Evolutionary conservation across 2,329 filamentous ascomycete species (phyloP).

Genomic region (Cladobotryum protrusum): DNA sequence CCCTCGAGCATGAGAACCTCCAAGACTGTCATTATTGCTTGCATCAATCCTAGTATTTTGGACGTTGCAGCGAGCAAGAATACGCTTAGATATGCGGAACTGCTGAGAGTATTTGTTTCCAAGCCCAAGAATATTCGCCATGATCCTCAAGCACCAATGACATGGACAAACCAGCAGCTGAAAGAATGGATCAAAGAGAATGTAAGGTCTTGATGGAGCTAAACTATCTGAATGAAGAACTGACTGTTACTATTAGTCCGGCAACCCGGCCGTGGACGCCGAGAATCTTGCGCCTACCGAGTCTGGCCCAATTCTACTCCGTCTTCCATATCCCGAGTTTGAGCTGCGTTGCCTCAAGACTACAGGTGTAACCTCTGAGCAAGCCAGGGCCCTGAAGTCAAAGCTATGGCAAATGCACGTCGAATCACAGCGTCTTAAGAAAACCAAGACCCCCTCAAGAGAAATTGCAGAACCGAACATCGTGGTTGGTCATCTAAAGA

Average conservation of each 20-base stretch:
- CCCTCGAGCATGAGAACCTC: conserved; percentile 31
- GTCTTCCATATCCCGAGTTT: conserved; percentile 34
- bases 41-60: conserved; percentile 40
- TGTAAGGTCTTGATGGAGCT: conserved; percentile 27
- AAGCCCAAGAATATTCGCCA: conserved; percentile 17
- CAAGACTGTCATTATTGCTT: conserved; percentile 41
- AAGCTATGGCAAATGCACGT: conserved; percentile 39
- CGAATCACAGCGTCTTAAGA: conserved; percentile 25
- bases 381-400: conserved; percentile 34
- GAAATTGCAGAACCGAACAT: conserved; percentile 3
- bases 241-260: conserved; percentile 27
- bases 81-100: conserved; percentile 43
- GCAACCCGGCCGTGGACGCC: conserved; percentile 28
- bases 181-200: conserved; percentile 35
- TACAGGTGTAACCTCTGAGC: conserved; percentile 27
- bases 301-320: conserved; percentile 35
- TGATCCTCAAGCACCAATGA: conserved; percentile 25
- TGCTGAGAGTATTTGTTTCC: conserved; percentile 35
- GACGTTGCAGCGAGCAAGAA: conserved; percentile 42
- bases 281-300: conserved; percentile 33
- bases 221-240: not conserved
- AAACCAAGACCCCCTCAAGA: not conserved
- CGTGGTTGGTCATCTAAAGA: not conserved
- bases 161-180: conserved; percentile 35
- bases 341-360: conserved; percentile 35